A percentile compares a stretch with the other conserved stretches of the same genome.
phyloP scores from a whole-genome alignment of 768 basidiomycete species.

The Mycena chlorophos region DNA sequence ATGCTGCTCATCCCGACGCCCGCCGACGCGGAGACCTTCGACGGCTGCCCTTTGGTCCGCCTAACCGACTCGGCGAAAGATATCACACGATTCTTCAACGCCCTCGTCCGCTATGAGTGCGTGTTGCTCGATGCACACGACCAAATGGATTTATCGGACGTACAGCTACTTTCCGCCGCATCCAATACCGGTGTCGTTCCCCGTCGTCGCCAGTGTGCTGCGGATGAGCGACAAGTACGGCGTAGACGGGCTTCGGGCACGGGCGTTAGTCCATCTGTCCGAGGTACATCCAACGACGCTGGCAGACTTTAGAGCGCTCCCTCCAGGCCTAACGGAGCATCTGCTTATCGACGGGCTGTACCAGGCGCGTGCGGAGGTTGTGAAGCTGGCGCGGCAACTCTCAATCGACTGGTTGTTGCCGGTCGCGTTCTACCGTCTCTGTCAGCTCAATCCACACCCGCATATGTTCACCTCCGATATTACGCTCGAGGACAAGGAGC shows the following conservation, averaged over 20 bases:
- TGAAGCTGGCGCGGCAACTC: background rate
- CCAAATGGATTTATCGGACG: background rate
- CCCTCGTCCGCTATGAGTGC: background rate
- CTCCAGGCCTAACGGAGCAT: background rate
- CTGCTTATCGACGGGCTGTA: background rate
- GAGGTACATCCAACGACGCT: background rate
- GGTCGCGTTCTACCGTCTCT: background rate
- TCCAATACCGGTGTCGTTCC: background rate
- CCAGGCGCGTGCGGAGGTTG: background rate
- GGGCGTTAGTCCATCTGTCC: background rate
- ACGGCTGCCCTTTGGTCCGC: background rate
- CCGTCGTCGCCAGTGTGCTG: background rate
- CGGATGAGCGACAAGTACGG: constrained; percentile 3
- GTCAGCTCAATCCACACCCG: background rate
- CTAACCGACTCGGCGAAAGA: background rate
- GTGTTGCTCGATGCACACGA: background rate
- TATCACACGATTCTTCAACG: background rate
- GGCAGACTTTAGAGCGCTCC: background rate
- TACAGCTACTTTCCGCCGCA: background rate
- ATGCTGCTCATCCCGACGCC: background rate
- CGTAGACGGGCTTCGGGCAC: background rate
- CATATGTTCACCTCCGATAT: background rate
- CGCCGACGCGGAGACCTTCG: background rate
- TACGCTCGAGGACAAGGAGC: background rate
- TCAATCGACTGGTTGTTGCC: background rate